These are phyloP conservation scores for Fusarium phyllophilum DNA, from an alignment of 2,329 filamentous ascomycete genomes.

Conservation along the genomic window DNA sequence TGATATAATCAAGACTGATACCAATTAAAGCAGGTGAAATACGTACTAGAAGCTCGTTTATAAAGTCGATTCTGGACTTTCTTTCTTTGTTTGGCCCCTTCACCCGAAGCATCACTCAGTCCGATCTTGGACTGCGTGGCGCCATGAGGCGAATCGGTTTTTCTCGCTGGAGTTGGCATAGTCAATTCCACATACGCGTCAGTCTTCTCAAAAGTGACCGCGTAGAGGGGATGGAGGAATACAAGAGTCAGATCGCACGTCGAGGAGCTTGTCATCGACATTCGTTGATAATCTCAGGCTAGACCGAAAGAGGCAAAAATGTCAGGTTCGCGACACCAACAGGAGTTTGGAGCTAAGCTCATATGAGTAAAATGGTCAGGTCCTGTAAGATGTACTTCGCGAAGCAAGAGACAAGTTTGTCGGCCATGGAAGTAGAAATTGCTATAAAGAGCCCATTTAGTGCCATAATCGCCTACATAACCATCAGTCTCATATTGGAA, in stretches of 20 bases:
- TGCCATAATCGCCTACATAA: rapidly evolving
- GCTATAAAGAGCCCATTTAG: rapidly evolving
- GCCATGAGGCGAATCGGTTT: too few relatives aligned
- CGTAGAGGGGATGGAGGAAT: neutral
- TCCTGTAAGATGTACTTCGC: neutral
- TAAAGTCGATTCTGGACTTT: neutral
- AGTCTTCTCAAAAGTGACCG: neutral
- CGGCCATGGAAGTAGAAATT: rapidly evolving
- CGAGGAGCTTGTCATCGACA: neutral
- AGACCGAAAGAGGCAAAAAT: neutral
- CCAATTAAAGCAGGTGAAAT: too few relatives aligned
- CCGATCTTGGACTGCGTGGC: neutral
- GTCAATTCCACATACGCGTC: rapidly evolving
- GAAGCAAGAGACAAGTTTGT: neutral
- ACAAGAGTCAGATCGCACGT: neutral
- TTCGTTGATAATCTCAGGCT: neutral
- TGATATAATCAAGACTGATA: too few relatives aligned
- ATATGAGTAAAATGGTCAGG: neutral
- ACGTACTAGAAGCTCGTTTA: neutral
- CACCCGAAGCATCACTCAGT: neutral
- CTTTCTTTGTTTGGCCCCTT: neutral
- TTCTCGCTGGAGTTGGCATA: rapidly evolving
- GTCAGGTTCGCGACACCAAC: neutral
- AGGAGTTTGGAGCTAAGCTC: neutral
- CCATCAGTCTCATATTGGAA: rapidly evolving